These are phyloP conservation scores for Salix arbutifolia DNA, from an alignment of 345 rosid genomes.

Conservation along the genomic window DNA sequence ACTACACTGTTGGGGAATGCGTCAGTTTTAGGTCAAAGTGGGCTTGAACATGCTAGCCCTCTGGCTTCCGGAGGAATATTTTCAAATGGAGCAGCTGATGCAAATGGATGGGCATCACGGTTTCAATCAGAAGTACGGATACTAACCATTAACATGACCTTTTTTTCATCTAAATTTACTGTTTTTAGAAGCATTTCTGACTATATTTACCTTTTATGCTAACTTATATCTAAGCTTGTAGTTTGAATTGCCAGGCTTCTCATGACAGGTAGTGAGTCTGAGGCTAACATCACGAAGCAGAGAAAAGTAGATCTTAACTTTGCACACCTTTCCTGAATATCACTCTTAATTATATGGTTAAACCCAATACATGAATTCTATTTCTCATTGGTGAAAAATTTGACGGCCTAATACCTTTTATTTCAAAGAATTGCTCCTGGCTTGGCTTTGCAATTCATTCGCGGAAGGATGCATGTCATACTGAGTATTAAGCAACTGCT, in stretches of 20 bases:
- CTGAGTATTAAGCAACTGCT: background rate
- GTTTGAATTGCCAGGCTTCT: conserved; percentile 23
- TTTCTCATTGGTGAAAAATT: background rate
- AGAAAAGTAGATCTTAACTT: conserved; percentile 25
- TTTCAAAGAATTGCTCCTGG: background rate
- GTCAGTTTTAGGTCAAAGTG: conserved; percentile 94
- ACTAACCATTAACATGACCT: conserved; percentile 98
- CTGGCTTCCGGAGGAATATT: conserved; percentile 83
- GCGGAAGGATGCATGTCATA: conserved; percentile 3
- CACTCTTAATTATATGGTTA: conserved; percentile 16
- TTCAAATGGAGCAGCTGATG: conserved; percentile 92
- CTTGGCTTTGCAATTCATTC: background rate
- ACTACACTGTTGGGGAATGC: conserved; percentile 99
- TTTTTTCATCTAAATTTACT: conserved; percentile 59
- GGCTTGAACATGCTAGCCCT: conserved; percentile 94
- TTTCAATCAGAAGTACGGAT: conserved; percentile 99
- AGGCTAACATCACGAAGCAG: conserved; percentile 37
- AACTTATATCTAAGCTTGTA: conserved; percentile 51
- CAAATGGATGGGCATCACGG: conserved; percentile 87
- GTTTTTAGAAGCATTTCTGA: conserved; percentile 51
- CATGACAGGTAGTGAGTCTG: conserved; percentile 40
- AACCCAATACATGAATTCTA: background rate
- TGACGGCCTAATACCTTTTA: background rate
- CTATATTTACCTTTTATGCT: conserved; percentile 43
- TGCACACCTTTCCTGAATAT: conserved; percentile 15